A percentile compares a stretch with the other conserved stretches of the same genome.
phyloP scores from a whole-genome alignment of 2,329 filamentous ascomycete species.

The Trichoderma polysporum region DNA sequence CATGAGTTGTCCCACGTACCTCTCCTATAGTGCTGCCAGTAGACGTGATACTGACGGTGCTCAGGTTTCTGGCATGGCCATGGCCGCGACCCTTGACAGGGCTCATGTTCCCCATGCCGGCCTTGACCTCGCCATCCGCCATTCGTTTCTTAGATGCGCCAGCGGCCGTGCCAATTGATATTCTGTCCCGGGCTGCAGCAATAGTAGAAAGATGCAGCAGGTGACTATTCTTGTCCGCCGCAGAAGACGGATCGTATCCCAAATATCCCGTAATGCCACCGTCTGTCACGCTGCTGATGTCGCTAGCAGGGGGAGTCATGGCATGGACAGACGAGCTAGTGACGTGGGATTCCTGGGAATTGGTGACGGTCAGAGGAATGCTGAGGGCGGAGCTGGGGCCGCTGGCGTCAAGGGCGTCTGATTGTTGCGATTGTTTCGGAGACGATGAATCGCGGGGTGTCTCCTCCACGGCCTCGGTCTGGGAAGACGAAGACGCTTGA shows the following conservation, averaged over 20 bases:
- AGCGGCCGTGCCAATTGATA: constrained; percentile 41
- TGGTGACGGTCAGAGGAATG: constrained; percentile 24
- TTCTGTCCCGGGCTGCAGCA: constrained; percentile 53
- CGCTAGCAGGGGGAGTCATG: constrained; percentile 33
- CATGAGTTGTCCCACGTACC: constrained; percentile 48
- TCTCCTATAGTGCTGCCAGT: constrained; percentile 73
- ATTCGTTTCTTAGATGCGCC: constrained; percentile 65
- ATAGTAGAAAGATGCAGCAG: constrained; percentile 58
- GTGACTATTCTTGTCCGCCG: constrained; percentile 52
- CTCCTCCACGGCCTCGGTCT: constrained; percentile 6
- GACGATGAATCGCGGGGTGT: constrained; percentile 5
- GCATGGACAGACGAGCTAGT: constrained; percentile 31
- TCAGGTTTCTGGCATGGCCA: constrained; percentile 70
- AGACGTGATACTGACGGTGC: constrained; percentile 61
- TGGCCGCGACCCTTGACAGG: constrained; percentile 52
- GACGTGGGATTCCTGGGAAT: constrained; percentile 32
- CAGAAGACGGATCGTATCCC: constrained; percentile 21
- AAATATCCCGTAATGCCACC: background rate
- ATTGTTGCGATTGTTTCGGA: constrained; percentile 8
- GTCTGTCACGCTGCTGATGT: constrained; percentile 24
- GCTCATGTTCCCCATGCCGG: constrained; percentile 45
- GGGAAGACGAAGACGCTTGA: background rate
- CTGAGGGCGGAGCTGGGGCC: constrained; percentile 22
- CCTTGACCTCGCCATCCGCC: constrained; percentile 72
- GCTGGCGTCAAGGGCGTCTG: constrained; percentile 11